Percentiles rank a stretch among this genome's conserved stretches.
Conservation (phyloP, 2,329 filamentous ascomycete species). For the Beauveria pseudobassiana region DNA sequence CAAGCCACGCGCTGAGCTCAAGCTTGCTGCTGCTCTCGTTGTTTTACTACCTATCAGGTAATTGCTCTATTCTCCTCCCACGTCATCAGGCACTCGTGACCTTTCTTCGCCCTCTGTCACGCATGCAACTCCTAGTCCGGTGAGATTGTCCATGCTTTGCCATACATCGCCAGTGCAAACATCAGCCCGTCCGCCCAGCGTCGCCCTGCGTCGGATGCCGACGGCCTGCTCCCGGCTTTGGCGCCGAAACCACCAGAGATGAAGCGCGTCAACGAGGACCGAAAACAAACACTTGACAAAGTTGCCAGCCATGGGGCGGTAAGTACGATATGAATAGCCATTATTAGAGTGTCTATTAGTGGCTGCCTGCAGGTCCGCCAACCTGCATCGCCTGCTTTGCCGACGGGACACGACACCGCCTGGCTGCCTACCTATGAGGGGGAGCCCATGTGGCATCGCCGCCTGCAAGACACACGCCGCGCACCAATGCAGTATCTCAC, state of each 20-base stretch:
- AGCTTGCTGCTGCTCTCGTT: not conserved
- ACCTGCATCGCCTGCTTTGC: not conserved
- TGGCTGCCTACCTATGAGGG: not conserved
- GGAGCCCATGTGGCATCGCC: conserved; percentile 1
- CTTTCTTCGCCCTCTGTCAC: not conserved
- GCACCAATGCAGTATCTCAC: not conserved
- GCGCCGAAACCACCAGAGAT: not conserved
- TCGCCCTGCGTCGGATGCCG: not conserved
- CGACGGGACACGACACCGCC: not conserved
- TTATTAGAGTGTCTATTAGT: not conserved
- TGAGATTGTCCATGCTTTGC: not conserved
- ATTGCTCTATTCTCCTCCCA: not conserved
- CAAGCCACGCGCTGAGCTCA: not conserved
- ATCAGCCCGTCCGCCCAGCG: not conserved
- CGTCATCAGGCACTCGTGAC: conserved; percentile 10
- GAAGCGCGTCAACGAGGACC: not conserved
- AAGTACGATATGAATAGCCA: not conserved
- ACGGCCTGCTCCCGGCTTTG: not conserved
- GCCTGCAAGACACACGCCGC: not conserved
- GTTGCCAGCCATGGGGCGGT: not conserved
- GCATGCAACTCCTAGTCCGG: not conserved
- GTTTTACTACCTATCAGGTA: not conserved
- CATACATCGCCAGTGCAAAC: not conserved
- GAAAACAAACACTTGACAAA: too few species aligned
- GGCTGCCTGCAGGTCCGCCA: conserved; percentile 1